Conservation (phyloP, 1,284 basidiomycete genomes). For the Cryptococcus wingfieldii region DNA sequence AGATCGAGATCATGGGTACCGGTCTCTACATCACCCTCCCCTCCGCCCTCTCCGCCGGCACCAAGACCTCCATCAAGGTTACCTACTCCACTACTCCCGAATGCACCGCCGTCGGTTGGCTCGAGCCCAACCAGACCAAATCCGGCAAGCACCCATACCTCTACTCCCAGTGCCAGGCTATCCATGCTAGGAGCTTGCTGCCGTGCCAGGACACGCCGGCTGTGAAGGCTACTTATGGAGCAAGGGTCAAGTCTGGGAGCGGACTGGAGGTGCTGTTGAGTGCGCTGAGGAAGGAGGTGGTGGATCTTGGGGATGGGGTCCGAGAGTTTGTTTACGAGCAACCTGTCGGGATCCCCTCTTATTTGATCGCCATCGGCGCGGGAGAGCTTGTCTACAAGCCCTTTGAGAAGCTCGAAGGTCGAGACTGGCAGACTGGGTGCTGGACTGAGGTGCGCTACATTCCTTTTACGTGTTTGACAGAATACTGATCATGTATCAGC, state of each 20-base stretch:
- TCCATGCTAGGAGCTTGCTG: constrained; percentile 73
- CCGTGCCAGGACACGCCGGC: constrained; percentile 63
- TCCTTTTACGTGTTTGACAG: background rate
- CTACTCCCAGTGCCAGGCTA: constrained; percentile 93
- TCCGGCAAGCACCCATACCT: constrained; percentile 81
- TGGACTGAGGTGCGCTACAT: constrained; percentile 64
- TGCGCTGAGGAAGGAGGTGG: constrained; percentile 68
- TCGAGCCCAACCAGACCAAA: constrained; percentile 84
- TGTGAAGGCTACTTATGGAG: constrained; percentile 62
- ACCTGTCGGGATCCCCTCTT: constrained; percentile 79
- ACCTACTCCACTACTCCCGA: constrained; percentile 69
- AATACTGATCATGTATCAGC: constrained; percentile 39
- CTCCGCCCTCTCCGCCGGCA: constrained; percentile 19
- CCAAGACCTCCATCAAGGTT: constrained; percentile 57
- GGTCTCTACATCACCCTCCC: constrained; percentile 47
- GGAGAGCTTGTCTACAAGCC: constrained; percentile 74
- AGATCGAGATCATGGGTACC: constrained; percentile 47
- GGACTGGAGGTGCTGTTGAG: constrained; percentile 79
- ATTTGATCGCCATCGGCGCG: constrained; percentile 79
- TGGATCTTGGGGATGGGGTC: constrained; percentile 59
- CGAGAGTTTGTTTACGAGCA: constrained; percentile 52
- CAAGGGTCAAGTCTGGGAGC: constrained; percentile 59
- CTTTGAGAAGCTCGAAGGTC: constrained; percentile 60
- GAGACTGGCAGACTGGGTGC: constrained; percentile 72
- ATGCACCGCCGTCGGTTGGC: constrained; percentile 89